Conservation (phyloP, 345 rosid species). For the Rhodamnia argentea region DNA sequence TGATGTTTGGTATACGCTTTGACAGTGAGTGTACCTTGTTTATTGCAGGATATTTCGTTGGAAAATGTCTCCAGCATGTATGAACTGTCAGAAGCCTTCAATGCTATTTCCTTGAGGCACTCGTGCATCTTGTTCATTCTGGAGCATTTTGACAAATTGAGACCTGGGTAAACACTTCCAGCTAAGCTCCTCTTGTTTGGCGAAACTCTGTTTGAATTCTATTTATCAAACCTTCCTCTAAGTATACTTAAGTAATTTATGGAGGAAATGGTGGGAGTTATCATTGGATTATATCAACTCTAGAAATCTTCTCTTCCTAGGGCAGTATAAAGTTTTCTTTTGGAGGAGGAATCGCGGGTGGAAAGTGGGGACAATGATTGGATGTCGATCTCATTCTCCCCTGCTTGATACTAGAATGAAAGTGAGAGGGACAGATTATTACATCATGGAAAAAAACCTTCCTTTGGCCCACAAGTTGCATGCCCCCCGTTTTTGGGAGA, state of each 20-base stretch:
- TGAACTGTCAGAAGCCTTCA: conserved; percentile 94
- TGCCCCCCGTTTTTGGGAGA: not conserved
- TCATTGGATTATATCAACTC: not conserved
- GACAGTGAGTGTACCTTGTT: not conserved
- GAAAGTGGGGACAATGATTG: not conserved
- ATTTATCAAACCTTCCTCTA: not conserved
- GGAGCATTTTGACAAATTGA: conserved; percentile 86
- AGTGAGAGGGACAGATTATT: not conserved
- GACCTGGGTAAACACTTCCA: conserved; percentile 50
- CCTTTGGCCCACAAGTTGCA: not conserved
- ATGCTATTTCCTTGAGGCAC: conserved; percentile 85
- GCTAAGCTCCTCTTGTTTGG: not conserved
- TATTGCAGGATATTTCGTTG: conserved; percentile 67
- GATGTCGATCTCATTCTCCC: not conserved
- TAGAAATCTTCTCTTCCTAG: not conserved
- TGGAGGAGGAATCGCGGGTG: not conserved
- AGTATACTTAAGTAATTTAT: not conserved
- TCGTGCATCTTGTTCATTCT: conserved; percentile 82
- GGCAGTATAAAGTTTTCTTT: not conserved
- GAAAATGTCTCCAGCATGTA: conserved; percentile 91
- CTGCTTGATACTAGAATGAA: not conserved
- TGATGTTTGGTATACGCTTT: not conserved
- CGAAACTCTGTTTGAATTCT: not conserved
- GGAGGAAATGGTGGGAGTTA: not conserved
- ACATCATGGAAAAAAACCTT: not conserved